Percentiles rank a stretch among this genome's conserved stretches.
Conservation (phyloP, 2,329 filamentous ascomycete species). For the Fusarium armeniacum region DNA sequence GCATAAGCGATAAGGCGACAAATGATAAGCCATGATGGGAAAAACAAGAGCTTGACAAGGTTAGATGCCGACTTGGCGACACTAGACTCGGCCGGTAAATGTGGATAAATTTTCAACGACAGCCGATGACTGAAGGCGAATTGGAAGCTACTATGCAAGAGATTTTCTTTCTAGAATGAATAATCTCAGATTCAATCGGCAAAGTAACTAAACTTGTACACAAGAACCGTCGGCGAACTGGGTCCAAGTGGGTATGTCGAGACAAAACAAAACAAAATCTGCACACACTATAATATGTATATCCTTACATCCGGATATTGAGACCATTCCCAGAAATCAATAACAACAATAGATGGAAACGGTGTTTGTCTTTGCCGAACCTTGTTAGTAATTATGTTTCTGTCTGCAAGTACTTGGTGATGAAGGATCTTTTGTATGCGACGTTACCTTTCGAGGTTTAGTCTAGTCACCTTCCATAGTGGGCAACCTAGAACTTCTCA, state of each 20-base stretch:
- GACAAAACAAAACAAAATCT: conserved; percentile 4
- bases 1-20: neutral
- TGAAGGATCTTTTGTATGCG: conserved; percentile 8
- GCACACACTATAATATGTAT: conserved; percentile 9
- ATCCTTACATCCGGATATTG: neutral
- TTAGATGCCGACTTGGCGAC: conserved; percentile 30
- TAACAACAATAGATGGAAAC: no score
- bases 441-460: conserved; percentile 25
- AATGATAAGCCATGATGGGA: neutral
- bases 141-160: conserved; percentile 3
- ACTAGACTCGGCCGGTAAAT: conserved; percentile 5
- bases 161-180: conserved; percentile 3
- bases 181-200: neutral
- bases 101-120: neutral
- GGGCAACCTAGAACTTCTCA: conserved; percentile 21
- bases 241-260: conserved; percentile 12
- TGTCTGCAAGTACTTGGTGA: neutral
- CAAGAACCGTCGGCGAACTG: conserved; percentile 14
- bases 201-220: conserved; percentile 5
- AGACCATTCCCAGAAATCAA: no score
- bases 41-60: conserved; percentile 14
- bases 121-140: neutral
- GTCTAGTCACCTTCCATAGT: conserved; percentile 35
- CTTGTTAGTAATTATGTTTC: neutral
- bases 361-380: neutral